Evolutionary conservation across 306 rosid genomes (phyloP).

Genomic region (Malus sieversii): DNA sequence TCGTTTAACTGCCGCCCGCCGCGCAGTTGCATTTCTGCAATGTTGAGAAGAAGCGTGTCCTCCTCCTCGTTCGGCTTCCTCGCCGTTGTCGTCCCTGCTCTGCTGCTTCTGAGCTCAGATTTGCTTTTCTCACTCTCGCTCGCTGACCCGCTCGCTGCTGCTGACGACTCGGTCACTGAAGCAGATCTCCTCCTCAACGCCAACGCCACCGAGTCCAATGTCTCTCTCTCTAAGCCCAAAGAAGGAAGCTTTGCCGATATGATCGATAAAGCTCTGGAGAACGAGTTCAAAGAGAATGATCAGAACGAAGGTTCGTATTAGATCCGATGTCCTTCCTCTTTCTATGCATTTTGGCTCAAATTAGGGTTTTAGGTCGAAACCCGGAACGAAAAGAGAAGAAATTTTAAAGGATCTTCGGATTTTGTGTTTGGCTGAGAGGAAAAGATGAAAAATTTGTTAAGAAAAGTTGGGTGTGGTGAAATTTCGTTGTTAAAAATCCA

Average conservation of each 20-base stretch:
- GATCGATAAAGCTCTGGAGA: slow-evolving; percentile 87
- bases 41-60: slow-evolving; percentile 33
- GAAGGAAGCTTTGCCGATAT: slow-evolving; percentile 92
- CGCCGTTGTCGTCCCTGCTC: slow-evolving; percentile 2
- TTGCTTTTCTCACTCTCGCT: slow-evolving; percentile 36
- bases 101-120: slow-evolving; percentile 28
- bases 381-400: background rate
- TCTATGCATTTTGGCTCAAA: background rate
- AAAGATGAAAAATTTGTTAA: background rate
- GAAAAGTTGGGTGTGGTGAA: background rate
- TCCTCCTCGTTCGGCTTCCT: slow-evolving; percentile 14
- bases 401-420: background rate
- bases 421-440: background rate
- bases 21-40: slow-evolving; percentile 18
- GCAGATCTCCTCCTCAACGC: slow-evolving; percentile 47
- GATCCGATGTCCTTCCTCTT: slow-evolving; percentile 20
- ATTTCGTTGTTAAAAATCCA: background rate
- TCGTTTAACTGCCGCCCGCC: background rate
- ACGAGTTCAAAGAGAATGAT: slow-evolving; percentile 87
- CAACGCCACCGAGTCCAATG: slow-evolving; percentile 60
- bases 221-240: slow-evolving; percentile 47
- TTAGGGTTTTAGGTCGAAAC: slow-evolving; percentile 4
- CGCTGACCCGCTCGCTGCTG: slow-evolving; percentile 13
- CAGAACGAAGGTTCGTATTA: slow-evolving; percentile 71
- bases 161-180: slow-evolving; percentile 1